Conservation (phyloP, 768 basidiomycete genomes). For the Rhizopogon vinicolor region DNA sequence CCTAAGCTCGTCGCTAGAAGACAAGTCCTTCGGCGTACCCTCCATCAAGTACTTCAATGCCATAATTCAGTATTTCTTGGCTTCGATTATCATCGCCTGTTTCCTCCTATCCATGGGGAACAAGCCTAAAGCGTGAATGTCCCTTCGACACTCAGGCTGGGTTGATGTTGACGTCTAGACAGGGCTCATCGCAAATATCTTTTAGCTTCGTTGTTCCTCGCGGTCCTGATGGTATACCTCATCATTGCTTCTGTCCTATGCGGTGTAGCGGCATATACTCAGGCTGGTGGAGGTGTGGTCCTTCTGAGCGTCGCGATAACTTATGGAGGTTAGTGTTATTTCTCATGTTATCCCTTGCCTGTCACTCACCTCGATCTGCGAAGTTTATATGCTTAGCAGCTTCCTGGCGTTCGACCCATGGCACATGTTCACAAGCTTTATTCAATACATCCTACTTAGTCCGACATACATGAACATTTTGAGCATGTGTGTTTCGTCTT, state of each 20-base stretch:
- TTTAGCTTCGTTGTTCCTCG: slow-evolving; percentile 66
- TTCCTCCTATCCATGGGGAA: slow-evolving; percentile 98
- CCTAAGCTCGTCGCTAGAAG: slow-evolving; percentile 84
- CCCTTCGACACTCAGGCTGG: neutral
- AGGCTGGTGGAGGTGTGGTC: slow-evolving; percentile 68
- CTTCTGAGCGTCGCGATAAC: slow-evolving; percentile 83
- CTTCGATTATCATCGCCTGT: slow-evolving; percentile 79
- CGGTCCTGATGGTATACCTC: slow-evolving; percentile 79
- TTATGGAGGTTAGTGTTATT: slow-evolving; percentile 59
- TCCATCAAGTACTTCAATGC: slow-evolving; percentile 73
- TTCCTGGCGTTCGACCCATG: slow-evolving; percentile 90
- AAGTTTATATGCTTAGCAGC: slow-evolving; percentile 73
- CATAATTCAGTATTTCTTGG: slow-evolving; percentile 77
- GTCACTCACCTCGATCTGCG: slow-evolving; percentile 1
- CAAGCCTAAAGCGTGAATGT: slow-evolving; percentile 72
- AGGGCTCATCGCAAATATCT: slow-evolving; percentile 64
- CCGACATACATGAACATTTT: slow-evolving; percentile 77
- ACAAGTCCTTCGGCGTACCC: slow-evolving; percentile 56
- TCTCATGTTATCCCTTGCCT: neutral
- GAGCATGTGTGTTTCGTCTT: slow-evolving; percentile 53
- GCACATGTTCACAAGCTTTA: slow-evolving; percentile 91
- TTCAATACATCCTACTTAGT: slow-evolving; percentile 83
- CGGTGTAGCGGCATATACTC: slow-evolving; percentile 62
- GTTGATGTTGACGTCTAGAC: slow-evolving; percentile 4
- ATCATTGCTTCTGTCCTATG: slow-evolving; percentile 80